Conservation (phyloP, 495 filamentous ascomycete genomes). For the Neurospora sp. region DNA sequence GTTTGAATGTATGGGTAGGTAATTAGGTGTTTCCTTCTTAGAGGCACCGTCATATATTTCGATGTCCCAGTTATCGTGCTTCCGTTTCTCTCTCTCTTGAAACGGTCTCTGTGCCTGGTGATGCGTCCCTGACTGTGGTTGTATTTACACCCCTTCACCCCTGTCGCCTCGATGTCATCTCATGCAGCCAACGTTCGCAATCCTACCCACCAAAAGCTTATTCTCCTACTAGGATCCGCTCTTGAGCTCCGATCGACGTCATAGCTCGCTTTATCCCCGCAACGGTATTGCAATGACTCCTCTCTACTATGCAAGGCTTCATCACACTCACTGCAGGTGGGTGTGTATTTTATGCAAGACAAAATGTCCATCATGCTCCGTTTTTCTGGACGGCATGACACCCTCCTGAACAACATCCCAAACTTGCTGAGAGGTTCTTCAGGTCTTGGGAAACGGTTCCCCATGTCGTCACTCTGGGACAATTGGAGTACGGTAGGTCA, state of each 20-base stretch:
- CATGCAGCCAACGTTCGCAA: neutral
- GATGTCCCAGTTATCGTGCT: neutral
- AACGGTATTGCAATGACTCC: neutral
- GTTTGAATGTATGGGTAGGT: neutral
- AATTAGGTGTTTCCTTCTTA: neutral
- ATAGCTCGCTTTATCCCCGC: constrained; percentile 4
- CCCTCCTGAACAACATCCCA: neutral
- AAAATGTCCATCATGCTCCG: neutral
- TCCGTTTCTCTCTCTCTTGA: neutral
- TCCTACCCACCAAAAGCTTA: constrained; percentile 9
- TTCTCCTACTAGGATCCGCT: neutral
- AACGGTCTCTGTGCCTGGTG: neutral
- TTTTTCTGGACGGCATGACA: neutral
- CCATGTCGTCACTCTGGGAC: neutral
- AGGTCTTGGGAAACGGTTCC: neutral
- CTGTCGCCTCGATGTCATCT: constrained; percentile 7
- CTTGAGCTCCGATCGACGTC: constrained; percentile 10
- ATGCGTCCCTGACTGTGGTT: neutral
- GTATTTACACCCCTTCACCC: neutral
- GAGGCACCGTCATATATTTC: neutral
- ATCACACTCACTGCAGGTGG: neutral
- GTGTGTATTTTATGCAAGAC: neutral
- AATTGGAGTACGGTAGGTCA: neutral
- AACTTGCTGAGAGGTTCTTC: neutral
- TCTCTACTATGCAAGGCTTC: neutral